phyloP scores from a whole-genome alignment of 2,329 filamentous ascomycete species.

The Penicillium sp. region DNA sequence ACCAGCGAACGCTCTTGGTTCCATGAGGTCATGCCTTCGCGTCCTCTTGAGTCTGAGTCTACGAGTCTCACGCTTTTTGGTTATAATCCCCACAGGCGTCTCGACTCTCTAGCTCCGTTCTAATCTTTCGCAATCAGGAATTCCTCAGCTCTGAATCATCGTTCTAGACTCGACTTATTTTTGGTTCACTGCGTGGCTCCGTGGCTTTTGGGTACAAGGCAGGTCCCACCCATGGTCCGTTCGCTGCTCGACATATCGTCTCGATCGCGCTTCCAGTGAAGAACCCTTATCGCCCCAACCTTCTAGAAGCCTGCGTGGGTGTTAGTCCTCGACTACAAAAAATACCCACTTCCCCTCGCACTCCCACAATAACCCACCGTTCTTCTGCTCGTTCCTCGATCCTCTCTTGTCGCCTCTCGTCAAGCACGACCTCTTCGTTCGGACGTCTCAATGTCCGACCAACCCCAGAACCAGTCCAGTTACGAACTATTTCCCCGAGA shows the following conservation, averaged over 20 bases:
- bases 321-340: background rate
- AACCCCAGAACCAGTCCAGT: background rate
- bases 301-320: background rate
- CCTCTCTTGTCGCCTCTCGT: background rate
- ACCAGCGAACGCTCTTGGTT: background rate
- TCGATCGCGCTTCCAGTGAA: background rate
- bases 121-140: background rate
- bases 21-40: constrained; percentile 8
- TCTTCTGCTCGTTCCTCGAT: background rate
- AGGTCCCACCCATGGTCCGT: constrained; percentile 5
- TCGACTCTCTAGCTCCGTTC: background rate
- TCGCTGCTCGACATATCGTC: background rate
- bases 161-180: constrained; percentile 14
- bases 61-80: background rate
- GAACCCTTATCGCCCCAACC: background rate
- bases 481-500: background rate
- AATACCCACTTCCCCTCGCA: background rate
- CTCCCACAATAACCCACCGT: background rate
- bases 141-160: background rate
- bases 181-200: constrained; percentile 7
- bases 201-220: background rate
- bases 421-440: background rate
- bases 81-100: background rate
- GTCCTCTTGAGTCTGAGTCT: background rate
- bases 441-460: background rate